Evolutionary conservation across 495 filamentous ascomycete genomes (phyloP), one percentile per base, ranked within the genome.

Genomic region (Tuber umbilicatum): DNA sequence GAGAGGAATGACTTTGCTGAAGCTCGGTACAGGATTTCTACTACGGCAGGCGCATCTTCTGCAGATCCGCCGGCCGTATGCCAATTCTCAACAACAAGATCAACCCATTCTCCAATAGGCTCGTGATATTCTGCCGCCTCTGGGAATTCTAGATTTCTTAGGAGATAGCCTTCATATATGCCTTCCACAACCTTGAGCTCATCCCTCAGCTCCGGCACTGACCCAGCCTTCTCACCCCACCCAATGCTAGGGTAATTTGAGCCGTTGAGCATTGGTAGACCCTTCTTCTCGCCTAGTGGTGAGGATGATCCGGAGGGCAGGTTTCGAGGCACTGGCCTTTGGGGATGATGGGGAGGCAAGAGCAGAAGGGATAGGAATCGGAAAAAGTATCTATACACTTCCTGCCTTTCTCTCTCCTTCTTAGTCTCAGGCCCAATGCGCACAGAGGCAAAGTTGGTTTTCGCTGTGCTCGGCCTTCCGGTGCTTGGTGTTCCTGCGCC

Each of bases 1-100:
- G 96, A 98, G 81, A 98, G 95, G 79, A 93, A 99, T 0, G 93
- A 96, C 83, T 94, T 96, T 2, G 91, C 91, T 16, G 95, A 91
- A 40, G 94, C 93, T 31, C 91, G 89, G 79, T 97, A 97, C 16
- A 97, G 85, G 40, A 93, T 91, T 84, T 96, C 81, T 4, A 77
- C 72, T 1, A 82, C 76, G 2, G 40, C 68, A 17, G 75, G 70
- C 2, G 81, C 88, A 75, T 86, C 87, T 91, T 93, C 95, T 35
- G 86, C 86, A 23, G 89, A 86, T 5, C 93, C 92, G 76, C 90
- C 92, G 12, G 97, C 82, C 50, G 93, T 85, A 45, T 87, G 83
- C 96, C 96, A 99, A 82, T 99, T 98, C 60, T 83, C 84, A 79
- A 95, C 91, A 23, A 93, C 92, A 70, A 89, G 86, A 74, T 92